Conservation (phyloP, 345 rosid genomes). For the Mangifera indica region DNA sequence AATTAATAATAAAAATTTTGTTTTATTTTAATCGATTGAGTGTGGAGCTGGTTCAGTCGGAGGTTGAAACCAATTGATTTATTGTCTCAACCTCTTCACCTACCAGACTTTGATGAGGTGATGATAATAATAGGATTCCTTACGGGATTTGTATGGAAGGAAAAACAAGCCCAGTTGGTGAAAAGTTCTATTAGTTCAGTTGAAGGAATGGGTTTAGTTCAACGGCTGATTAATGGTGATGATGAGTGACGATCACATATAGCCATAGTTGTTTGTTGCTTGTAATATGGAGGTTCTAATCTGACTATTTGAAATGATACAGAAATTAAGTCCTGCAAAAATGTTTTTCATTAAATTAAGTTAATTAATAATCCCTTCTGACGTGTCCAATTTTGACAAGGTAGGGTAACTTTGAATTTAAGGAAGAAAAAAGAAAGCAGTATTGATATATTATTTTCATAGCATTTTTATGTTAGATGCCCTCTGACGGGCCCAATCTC, state of each 20-base stretch:
- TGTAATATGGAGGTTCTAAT: too few species aligned
- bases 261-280: too few species aligned
- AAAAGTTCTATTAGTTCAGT: neutral
- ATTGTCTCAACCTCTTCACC: constrained; percentile 14
- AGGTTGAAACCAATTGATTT: constrained; percentile 5
- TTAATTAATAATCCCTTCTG: neutral
- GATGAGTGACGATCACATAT: too few species aligned
- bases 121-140: neutral
- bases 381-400: neutral
- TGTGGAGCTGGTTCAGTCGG: neutral
- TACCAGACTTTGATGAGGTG: neutral
- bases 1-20: too few species aligned
- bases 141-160: neutral
- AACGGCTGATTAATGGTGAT: neutral
- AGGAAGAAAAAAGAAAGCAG: neutral
- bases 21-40: too few species aligned
- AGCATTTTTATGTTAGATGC: too few species aligned
- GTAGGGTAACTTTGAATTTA: constrained; percentile 5
- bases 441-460: neutral
- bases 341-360: too few species aligned
- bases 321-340: too few species aligned
- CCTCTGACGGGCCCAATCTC: too few species aligned
- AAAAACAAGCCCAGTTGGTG: neutral
- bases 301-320: too few species aligned
- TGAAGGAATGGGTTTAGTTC: neutral